Conservation (phyloP, 1,284 basidiomycete genomes). For the Austroboletus rostrupii region DNA sequence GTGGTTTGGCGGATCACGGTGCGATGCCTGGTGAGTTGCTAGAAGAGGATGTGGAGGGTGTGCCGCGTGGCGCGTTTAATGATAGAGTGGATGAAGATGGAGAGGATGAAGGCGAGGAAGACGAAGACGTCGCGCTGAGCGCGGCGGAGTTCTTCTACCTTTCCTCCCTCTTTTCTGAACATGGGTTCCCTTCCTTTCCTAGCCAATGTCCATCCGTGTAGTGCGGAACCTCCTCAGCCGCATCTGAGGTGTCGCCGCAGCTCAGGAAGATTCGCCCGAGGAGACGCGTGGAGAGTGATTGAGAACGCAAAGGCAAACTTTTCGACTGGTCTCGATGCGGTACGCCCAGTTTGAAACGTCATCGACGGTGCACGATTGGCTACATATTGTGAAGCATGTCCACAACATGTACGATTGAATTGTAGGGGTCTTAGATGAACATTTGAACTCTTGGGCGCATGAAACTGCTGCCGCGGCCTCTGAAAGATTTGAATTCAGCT, state of each 20-base stretch:
- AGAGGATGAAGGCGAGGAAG: slow-evolving; percentile 25
- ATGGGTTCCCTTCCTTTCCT: too few relatives aligned
- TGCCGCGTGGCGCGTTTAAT: slow-evolving; percentile 27
- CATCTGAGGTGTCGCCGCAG: slow-evolving; percentile 51
- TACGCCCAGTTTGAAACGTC: too few relatives aligned
- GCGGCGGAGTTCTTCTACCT: slow-evolving; percentile 5
- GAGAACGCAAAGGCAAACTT: background rate
- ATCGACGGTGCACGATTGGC: too few relatives aligned
- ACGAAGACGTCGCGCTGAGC: slow-evolving; percentile 48
- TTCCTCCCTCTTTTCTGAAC: background rate
- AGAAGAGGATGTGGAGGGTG: slow-evolving; percentile 15
- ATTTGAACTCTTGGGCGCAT: too few relatives aligned
- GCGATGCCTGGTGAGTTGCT: slow-evolving; percentile 36
- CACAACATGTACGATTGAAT: too few relatives aligned
- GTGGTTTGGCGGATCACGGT: slow-evolving; percentile 34
- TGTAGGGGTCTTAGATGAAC: too few relatives aligned
- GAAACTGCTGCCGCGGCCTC: too few relatives aligned
- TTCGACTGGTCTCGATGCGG: too few relatives aligned
- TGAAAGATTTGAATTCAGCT: too few relatives aligned
- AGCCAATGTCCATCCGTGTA: slow-evolving; percentile 37
- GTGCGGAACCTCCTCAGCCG: slow-evolving; percentile 57
- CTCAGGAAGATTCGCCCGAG: slow-evolving; percentile 34
- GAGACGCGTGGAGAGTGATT: slow-evolving; percentile 21
- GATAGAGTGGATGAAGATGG: slow-evolving; percentile 30
- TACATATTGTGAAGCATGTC: too few relatives aligned